Percentiles rank a stretch among this genome's conserved stretches.
Evolutionary conservation across 139 green algal species (phyloP).

Genomic region (Eudorina sp.): DNA sequence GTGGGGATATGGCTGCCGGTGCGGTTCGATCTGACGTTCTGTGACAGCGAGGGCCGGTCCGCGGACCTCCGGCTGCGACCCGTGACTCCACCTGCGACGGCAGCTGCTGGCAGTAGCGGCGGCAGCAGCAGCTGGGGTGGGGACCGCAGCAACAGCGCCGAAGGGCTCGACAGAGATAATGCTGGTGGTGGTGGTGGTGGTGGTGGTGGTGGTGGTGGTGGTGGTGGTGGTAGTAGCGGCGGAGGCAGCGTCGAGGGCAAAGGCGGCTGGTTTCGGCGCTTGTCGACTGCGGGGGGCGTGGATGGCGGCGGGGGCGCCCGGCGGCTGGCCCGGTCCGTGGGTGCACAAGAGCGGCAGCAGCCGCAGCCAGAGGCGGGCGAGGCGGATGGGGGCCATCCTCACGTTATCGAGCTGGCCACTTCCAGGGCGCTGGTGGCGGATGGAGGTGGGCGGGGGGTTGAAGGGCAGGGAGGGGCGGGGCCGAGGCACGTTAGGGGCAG

Average conservation of each 20-base stretch:
- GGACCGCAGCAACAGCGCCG: background rate
- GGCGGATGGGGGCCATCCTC: background rate
- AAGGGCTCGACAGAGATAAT: background rate
- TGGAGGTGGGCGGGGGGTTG: constrained; percentile 9
- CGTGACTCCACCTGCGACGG: background rate
- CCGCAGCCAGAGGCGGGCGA: background rate
- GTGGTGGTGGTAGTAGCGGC: background rate
- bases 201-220: background rate
- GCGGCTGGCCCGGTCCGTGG: too few species aligned
- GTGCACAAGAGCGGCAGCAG: background rate
- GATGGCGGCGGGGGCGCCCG: too few species aligned
- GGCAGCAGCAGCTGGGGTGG: background rate
- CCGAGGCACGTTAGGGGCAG: too few species aligned
- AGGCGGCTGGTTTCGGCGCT: background rate
- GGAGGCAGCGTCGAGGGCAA: background rate
- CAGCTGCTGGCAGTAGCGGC: background rate
- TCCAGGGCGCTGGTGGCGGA: constrained; percentile 23
- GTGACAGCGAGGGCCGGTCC: background rate
- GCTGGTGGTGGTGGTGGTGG: too few species aligned
- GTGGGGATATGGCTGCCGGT: constrained; percentile 16
- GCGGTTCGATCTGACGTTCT: constrained; percentile 10
- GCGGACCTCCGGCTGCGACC: background rate
- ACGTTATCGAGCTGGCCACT: constrained; percentile 18
- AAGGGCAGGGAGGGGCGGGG: too few species aligned
- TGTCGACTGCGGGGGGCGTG: too few species aligned